Evolutionary conservation across 176 grass and related monocot genomes (phyloP).

Genomic region (Thinopyrum elongatum): DNA sequence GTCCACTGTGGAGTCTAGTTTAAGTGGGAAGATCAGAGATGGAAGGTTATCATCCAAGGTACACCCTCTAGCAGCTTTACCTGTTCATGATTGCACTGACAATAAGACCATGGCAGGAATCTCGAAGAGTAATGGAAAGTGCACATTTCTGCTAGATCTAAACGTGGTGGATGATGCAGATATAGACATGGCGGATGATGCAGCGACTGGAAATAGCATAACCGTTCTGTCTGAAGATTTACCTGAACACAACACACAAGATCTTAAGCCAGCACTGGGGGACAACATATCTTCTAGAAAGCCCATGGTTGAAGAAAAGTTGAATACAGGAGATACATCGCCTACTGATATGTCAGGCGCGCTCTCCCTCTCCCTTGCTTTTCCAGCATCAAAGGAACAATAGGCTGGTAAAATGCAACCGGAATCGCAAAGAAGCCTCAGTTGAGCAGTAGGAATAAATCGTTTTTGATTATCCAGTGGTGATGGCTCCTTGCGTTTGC

Average conservation of each 20-base stretch:
- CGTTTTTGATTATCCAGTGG: neutral
- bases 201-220: slow-evolving; percentile 12
- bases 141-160: slow-evolving; percentile 49
- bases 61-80: slow-evolving; percentile 32
- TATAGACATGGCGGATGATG: slow-evolving; percentile 24
- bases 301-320: slow-evolving; percentile 35
- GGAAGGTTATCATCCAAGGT: slow-evolving; percentile 48
- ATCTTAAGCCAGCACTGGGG: slow-evolving; percentile 48
- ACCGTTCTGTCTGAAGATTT: slow-evolving; percentile 39
- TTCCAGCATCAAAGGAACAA: slow-evolving; percentile 32
- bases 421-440: neutral
- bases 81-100: slow-evolving; percentile 35
- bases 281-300: slow-evolving; percentile 35
- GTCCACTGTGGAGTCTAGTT: slow-evolving; percentile 25
- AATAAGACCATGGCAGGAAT: slow-evolving; percentile 43
- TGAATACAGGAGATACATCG: slow-evolving; percentile 25
- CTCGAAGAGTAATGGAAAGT: slow-evolving; percentile 38
- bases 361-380: slow-evolving; percentile 59
- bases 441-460: neutral
- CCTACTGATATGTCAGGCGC: slow-evolving; percentile 33
- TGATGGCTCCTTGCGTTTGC: neutral
- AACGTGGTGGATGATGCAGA: slow-evolving; percentile 21
- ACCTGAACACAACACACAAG: slow-evolving; percentile 31
- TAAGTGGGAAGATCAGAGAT: slow-evolving; percentile 32
- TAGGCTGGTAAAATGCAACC: slow-evolving; percentile 12